Evolutionary conservation across 192 early-diverging fungal genomes (phyloP), one percentile per base, ranked within the genome.

Genomic region (Dissophora ornata): DNA sequence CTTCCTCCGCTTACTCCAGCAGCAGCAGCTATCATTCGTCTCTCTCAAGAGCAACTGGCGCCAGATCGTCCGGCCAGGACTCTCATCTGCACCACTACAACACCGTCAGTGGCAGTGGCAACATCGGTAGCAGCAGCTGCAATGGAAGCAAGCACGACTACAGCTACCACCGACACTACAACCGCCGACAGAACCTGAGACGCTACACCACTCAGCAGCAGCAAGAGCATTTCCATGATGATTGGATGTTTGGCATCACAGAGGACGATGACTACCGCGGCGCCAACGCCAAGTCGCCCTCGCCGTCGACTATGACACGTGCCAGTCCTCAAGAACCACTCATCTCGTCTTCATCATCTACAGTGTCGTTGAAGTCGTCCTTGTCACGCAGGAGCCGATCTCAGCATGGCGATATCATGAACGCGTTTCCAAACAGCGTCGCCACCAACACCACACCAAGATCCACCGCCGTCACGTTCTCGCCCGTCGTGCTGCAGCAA

Each of bases 191-290:
- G 62, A 65, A 52, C 33, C 40, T 45, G 12, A 26, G 55, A 25
- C 33, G 33, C 47, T 50, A 50, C 22, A 40, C 58, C 15, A 26
- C 30, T 28, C 55, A 49, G 24, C 61, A 58, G 28, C 53, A 67
- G 18, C 55, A 58, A 6, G 61, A 65, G 44, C 28, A 57, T 13
- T 51, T 44, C 33, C 11, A 57, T 52, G 70, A 65, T 6, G 70
- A 73, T 9, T 57, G 54, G 70, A 57, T 73, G 70, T 62, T 71
- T 48, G 68, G 68, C n/a, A 62, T 70, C 30, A 25, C 57, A 16
- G 57, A 69, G 36, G 67, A 69, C 28, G 51, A 65, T 46, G 22
- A 62, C 26, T 30, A 28, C 19, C 30, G n/a, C 21, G 38, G 55
- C 15, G 22, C 22, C 34, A 18, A 58, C 41, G 28, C 6, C 34